phyloP scores from a whole-genome alignment of 768 basidiomycete genomes.

The Hydnomerulius pinastri region DNA sequence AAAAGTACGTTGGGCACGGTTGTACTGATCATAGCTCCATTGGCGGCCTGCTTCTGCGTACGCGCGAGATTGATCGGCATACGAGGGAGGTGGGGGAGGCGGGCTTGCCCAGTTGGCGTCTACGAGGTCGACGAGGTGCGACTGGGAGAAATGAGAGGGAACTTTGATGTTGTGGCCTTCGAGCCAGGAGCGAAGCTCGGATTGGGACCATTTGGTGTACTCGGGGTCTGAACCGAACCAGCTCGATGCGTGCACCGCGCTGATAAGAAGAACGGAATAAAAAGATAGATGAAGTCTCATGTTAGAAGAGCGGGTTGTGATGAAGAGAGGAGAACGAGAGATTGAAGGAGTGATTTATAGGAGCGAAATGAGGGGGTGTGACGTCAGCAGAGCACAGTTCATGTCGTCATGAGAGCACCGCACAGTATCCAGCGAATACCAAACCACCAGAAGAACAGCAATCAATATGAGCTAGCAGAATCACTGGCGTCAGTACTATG shows the following conservation, averaged over 20 bases:
- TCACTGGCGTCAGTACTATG: too few species aligned
- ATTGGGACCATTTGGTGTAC: constrained; percentile 58
- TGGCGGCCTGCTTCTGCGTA: constrained; percentile 27
- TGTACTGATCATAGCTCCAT: constrained; percentile 69
- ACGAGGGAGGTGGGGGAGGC: constrained; percentile 34
- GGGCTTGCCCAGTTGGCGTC: constrained; percentile 56
- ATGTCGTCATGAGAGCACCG: constrained; percentile 12
- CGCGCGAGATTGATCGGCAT: constrained; percentile 18
- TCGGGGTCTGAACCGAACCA: constrained; percentile 51
- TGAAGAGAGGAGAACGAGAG: neutral
- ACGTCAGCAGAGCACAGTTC: constrained; percentile 22
- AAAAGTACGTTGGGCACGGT: constrained; percentile 63
- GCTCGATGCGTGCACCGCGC: constrained; percentile 44
- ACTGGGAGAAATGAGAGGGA: constrained; percentile 44
- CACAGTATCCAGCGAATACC: too few species aligned
- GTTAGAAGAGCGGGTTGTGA: neutral
- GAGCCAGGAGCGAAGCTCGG: constrained; percentile 70
- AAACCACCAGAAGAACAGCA: too few species aligned
- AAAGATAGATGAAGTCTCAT: constrained; percentile 21
- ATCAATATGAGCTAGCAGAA: too few species aligned
- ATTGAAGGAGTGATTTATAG: constrained; percentile 1
- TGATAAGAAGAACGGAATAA: constrained; percentile 34
- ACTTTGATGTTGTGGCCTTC: constrained; percentile 61
- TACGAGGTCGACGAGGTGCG: constrained; percentile 50
- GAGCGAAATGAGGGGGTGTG: constrained; percentile 19